Base-by-base conservation (phyloP, 352 stramenopile genomes). In the Aphanomyces invadans region DNA sequence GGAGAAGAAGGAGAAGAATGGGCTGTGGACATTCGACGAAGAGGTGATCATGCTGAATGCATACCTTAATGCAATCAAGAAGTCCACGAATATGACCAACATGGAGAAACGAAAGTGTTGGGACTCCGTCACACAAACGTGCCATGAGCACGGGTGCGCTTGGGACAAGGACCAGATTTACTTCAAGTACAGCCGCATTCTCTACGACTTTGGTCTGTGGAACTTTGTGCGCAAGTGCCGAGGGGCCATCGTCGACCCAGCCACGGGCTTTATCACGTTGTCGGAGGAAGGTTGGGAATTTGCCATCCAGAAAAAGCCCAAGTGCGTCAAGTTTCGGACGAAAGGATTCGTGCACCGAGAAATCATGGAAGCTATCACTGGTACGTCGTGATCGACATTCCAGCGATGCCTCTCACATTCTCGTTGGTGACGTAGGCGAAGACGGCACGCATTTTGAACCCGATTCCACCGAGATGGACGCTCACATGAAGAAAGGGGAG, bases 61-160 rank as follows among this genome's bases (percentile, higher is more conserved):
- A 11, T 57, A 57, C 25, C 4, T 57, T 4, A 57, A n/a, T 36
- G 49, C 49, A 26, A 57, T 57, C 49, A 57, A 57, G 19, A 57
- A 57, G 49, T 57, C 49, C 19, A 57, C 49, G 12, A 57, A 57
- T n/a, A 57, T 57, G 49, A 57, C 49, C 5, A 57, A 57, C 19
- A 57, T 57, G 49, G 49, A 57, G 49, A 57, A 57, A n/a, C 49
- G 49, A 32, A 57, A 57, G 2, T 57, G 49, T n/a, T 57, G 49
- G 49, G 49, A 57, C 36, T 7, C 49, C 19, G 49, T 57, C 49
- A 57, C 49, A 33, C 49, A 57, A 33, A 38, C 49, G 7, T 57
- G 49, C 49, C 49, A 57, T 1, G 49, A 32, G 29, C 49, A 57
- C 19, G 49, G 49, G 5, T 57, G 49, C 49, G 29, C 49, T 29